Percentiles rank a stretch among this genome's conserved stretches.
Conservation (phyloP, 2,329 filamentous ascomycete species). For the Cucurbitaria berberidis region DNA sequence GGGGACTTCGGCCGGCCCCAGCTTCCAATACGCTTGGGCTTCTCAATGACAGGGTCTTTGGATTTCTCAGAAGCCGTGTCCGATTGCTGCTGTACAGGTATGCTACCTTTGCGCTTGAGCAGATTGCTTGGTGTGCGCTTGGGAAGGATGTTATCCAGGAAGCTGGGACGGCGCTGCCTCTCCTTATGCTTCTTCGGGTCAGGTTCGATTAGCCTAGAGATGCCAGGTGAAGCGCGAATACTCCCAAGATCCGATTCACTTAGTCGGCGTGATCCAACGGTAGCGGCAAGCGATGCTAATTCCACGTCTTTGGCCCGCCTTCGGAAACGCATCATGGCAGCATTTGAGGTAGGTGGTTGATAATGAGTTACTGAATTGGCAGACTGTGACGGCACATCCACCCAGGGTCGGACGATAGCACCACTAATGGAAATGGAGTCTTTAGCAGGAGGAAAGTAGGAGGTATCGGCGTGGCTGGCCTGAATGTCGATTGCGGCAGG, state of each 20-base stretch:
- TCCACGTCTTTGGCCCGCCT: constrained; percentile 59
- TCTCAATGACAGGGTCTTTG: constrained; percentile 41
- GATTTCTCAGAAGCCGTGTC: constrained; percentile 34
- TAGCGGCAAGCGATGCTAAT: constrained; percentile 65
- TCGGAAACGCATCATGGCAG: constrained; percentile 61
- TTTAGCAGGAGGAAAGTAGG: constrained; percentile 39
- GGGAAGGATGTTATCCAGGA: constrained; percentile 55
- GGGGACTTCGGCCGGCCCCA: constrained; percentile 52
- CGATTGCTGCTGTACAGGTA: constrained; percentile 36
- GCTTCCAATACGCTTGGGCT: constrained; percentile 50
- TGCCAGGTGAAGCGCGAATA: constrained; percentile 62
- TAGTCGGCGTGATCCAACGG: constrained; percentile 71
- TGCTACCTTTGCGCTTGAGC: constrained; percentile 57
- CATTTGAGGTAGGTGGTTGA: constrained; percentile 61
- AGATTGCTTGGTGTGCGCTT: constrained; percentile 52
- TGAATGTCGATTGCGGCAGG: constrained; percentile 42
- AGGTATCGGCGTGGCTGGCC: constrained; percentile 32
- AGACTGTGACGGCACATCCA: constrained; percentile 51
- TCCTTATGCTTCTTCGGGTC: constrained; percentile 47
- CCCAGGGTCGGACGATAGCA: constrained; percentile 54
- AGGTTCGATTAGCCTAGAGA: constrained; percentile 66
- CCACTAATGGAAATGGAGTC: constrained; percentile 27
- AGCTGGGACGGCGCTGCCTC: constrained; percentile 58
- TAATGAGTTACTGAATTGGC: constrained; percentile 43
- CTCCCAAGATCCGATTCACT: constrained; percentile 69